Base-by-base conservation (phyloP, 495 filamentous ascomycete genomes). In the Talaromyces borbonicus region DNA sequence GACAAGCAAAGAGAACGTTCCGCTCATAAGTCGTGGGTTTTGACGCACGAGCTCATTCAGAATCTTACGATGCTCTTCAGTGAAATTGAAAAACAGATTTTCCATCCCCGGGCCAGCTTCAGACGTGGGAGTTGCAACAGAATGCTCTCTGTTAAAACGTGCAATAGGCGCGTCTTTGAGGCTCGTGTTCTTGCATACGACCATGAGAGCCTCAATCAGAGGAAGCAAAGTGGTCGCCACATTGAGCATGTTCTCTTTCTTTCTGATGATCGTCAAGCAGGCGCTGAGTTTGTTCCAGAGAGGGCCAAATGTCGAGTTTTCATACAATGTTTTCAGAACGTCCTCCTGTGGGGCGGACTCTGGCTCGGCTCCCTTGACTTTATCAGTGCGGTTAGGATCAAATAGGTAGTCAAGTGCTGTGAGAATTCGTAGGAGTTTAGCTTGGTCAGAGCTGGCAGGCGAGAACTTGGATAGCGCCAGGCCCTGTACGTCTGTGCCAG, bases 21-120 rank as follows among this genome's bases (percentile, higher is more conserved):
- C 92, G 51, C 90, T 95, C 92, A 99, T 99, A 50, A 99, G 78
- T 55, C 94, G 90, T 24, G 92, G 92, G 50, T 92, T 97, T 51
- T 93, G 85, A 27, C 92, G 84, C 49, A 99, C 93, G 48, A 99
- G 82, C 56, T 97, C 93, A 58, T 99, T 99, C 44, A 99, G 76
- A 47, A 99, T 96, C 57, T 95, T 94, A 51, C 92, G 85, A 63
- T 99, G 92, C 48, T 97, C 90, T 59, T 96, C 90, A 0, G 92
- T 99, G 56, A 99, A 99, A 31, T 79, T 88, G 77, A 97, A 99
- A 79, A 99, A 99, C 31, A 99, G 67, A 39, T 73, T 84, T 49
- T 94, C 87, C 71, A 95, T 87, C 43, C 77, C 80, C 36, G 83
- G 74, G 35, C 60, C 57, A 48, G 56, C 43, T 56, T 90, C 90